Evolutionary conservation across 345 rosid species (phyloP), one percentile per base, ranked within the genome.

Genomic region (Brassica juncea): DNA sequence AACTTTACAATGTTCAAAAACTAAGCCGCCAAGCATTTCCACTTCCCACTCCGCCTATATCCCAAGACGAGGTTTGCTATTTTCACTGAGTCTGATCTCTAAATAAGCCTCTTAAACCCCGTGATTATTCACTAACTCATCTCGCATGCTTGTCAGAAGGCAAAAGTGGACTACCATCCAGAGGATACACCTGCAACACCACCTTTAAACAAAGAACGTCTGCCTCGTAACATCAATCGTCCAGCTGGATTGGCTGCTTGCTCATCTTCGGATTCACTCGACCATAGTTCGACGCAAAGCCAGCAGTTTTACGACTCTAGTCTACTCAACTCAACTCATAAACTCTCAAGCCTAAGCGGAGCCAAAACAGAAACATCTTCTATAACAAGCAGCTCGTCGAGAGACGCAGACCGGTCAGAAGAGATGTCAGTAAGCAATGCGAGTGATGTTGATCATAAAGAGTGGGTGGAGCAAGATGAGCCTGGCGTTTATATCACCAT

Each of bases 401-500:
- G 96, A 78, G 99, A 95, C 42, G 97, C 91, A 57, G 99, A 91
- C 73, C 84, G 91, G 66, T 93, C 98, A 0, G 89, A 90, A 75
- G 95, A 91, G 73, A 80, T 88, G 74, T 95, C 98, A 16, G 75
- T 88, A 66, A 95, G 99, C 85, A 91, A 88, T 74, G 99, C 94
- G 47, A 93, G 98, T 82, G 97, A 93, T 66, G 72, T 88, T 47
- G 98, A 64, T 64, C 68, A 91, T 54, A 77, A 88, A 12, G 99
- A 95, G 82, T 93, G 98, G 98, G 92, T 95, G 15, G 99, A 91
- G 81, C 88, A 95, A 84, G 99, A 93, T 76, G 97, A 95, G 77
- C 97, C 94, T 19, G 99, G 99, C 6, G 97, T 95, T 64, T 93
- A 95, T 82, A 93, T 95, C 66, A 93, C 99, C 44, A 90, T 95